phyloP scores from a whole-genome alignment of 2,329 filamentous ascomycete genomes.

The Ophiostoma himal-ulmi region DNA sequence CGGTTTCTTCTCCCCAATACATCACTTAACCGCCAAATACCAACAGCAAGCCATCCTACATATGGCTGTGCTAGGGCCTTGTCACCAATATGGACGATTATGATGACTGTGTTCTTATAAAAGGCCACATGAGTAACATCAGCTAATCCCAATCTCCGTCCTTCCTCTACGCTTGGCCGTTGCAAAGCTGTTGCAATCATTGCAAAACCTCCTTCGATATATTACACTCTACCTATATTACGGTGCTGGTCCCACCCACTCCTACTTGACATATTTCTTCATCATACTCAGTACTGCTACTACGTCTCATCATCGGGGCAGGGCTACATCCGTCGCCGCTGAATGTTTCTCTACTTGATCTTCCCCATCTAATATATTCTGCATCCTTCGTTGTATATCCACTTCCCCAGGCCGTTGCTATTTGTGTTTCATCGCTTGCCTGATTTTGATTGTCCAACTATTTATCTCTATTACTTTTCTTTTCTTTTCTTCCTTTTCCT shows the following conservation, averaged over 20 bases:
- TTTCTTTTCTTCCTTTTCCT: not conserved
- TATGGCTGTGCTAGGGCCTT: not conserved
- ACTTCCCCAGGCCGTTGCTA: conserved; percentile 1
- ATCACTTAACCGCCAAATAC: not conserved
- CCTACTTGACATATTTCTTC: not conserved
- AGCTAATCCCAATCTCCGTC: not conserved
- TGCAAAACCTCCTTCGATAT: not conserved
- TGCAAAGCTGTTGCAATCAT: not conserved
- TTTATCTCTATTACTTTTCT: too few relatives aligned
- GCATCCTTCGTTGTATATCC: not conserved
- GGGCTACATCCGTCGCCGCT: not conserved
- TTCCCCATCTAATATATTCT: not conserved
- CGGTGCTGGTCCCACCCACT: not conserved
- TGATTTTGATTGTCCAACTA: too few relatives aligned
- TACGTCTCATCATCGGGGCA: not conserved
- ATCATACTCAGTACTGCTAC: not conserved
- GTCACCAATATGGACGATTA: not conserved
- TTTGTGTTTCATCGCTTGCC: not conserved
- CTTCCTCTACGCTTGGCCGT: not conserved
- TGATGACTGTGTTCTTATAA: not conserved
- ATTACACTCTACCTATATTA: not conserved
- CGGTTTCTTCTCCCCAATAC: not conserved
- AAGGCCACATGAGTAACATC: not conserved
- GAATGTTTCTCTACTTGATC: not conserved
- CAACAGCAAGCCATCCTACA: not conserved